These are phyloP conservation scores for Fusarium transvaalense DNA, from an alignment of 2,329 filamentous ascomycete species.

Conservation along the genomic window DNA sequence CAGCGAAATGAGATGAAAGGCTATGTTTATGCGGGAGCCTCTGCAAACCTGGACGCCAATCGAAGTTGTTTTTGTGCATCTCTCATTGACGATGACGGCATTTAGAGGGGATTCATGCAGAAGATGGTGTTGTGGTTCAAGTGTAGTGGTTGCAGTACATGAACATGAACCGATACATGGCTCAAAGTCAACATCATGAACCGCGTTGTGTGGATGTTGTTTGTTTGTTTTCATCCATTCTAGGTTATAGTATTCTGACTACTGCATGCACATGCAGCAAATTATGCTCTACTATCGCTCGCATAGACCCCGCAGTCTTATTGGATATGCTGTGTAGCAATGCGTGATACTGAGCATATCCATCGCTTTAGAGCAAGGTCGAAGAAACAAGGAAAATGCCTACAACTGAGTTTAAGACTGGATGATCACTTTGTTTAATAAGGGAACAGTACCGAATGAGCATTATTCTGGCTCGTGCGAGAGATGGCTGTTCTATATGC, in stretches of 20 bases:
- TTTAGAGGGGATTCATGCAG: conserved; percentile 10
- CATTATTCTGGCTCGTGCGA: conserved; percentile 11
- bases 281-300: conserved; percentile 9
- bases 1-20: conserved; percentile 43
- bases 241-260: conserved; percentile 1
- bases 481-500: conserved; percentile 6
- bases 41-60: conserved; percentile 27
- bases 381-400: conserved; percentile 23
- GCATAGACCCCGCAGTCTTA: conserved; percentile 33
- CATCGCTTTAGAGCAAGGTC: conserved; percentile 18
- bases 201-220: conserved; percentile 16
- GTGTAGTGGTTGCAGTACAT: neutral
- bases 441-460: neutral
- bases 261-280: conserved; percentile 24
- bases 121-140: conserved; percentile 6
- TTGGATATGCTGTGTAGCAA: conserved; percentile 17
- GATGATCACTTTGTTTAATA: neutral
- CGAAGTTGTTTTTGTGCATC: conserved; percentile 4
- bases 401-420: conserved; percentile 10
- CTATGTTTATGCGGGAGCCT: conserved; percentile 20
- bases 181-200: conserved; percentile 31
- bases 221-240: conserved; percentile 27
- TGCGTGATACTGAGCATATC: conserved; percentile 6
- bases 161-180: neutral
- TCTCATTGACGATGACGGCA: conserved; percentile 32